Base-by-base conservation (phyloP, 2,329 filamentous ascomycete genomes). In the Thielaviopsis punctulata region DNA sequence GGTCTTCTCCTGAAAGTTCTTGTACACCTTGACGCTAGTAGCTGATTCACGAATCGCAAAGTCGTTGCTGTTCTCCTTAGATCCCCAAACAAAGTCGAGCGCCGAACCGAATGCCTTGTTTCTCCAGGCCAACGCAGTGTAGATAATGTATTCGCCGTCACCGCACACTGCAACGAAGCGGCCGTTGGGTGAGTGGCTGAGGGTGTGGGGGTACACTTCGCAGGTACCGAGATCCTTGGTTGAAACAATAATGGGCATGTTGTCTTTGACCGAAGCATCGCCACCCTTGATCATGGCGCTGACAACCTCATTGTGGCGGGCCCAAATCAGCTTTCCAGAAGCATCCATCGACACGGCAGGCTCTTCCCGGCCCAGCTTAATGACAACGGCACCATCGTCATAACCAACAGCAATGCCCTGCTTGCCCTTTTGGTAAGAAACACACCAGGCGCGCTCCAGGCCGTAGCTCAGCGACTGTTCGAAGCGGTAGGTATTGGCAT, bases 101-200 rank as follows among this genome's bases (percentile, higher is more conserved):
- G 90, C 92, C 41, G 86, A 89, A 21, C 92, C 92, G 62, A 98
- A 98, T 3, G 88, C 88, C 71, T 96, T 95, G 69, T 98, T 96
- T 64, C 92, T 82, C 77, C 93, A 94, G 2, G 90, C 90, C 54
- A 96, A 76, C 52, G 92, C 89, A 24, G 92, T 96, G 71, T 96
- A 96, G 62, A 96, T 95, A 65, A 96, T 96, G 69, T 95, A 98
- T 68, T 98, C 92, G 57, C 92, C 92, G 64, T 98, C 92, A 58
- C 92, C 92, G 59, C 90, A 96, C 47, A 75, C 72, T 18, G 72
- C 66, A 48, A 92, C 86, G 59, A 92, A 92, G 56, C 88, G 80
- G 49, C 88, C 88, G 60, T 98, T 98, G 33, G 92, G 86, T n/a
- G 89, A 95, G 69, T 98, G 92, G 33, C 87, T 77, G 49, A 98